phyloP scores from a whole-genome alignment of 2,329 filamentous ascomycete genomes.

The Acarospora socialis region DNA sequence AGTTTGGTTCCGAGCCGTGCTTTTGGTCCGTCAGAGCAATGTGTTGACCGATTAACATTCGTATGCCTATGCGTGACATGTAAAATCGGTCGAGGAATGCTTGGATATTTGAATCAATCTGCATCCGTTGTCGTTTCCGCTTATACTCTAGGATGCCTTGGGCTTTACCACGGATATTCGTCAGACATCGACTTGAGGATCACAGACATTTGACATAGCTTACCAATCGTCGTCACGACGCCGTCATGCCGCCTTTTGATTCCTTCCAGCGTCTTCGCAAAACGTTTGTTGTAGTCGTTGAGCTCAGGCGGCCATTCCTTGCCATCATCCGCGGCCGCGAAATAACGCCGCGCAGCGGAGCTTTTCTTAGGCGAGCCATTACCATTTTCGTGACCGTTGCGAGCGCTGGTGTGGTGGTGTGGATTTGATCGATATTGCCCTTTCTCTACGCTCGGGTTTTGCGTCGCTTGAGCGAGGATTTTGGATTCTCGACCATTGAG shows the following conservation, averaged over 20 bases:
- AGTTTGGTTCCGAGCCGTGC: constrained; percentile 75
- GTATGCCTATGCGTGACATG: constrained; percentile 98
- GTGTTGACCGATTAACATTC: constrained; percentile 98
- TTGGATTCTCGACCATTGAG: constrained; percentile 44
- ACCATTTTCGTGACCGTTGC: constrained; percentile 33
- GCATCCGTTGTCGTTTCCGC: constrained; percentile 87
- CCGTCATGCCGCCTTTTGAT: constrained; percentile 95
- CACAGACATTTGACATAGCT: constrained; percentile 1
- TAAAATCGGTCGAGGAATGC: constrained; percentile 97
- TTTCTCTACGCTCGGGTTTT: constrained; percentile 76
- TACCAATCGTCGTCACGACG: constrained; percentile 80
- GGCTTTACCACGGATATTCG: constrained; percentile 32
- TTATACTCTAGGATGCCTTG: constrained; percentile 98
- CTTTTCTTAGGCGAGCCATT: constrained; percentile 37
- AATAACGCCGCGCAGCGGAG: constrained; percentile 62
- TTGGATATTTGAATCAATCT: constrained; percentile 95
- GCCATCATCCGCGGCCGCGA: constrained; percentile 77
- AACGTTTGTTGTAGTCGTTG: constrained; percentile 83
- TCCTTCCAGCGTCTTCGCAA: constrained; percentile 73
- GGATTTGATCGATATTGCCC: constrained; percentile 51
- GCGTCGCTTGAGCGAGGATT: constrained; percentile 67
- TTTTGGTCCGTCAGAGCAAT: constrained; percentile 92
- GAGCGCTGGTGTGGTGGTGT: constrained; percentile 37
- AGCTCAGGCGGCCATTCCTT: constrained; percentile 88
- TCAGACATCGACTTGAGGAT: constrained; percentile 3